Base-by-base conservation (phyloP, 176 grass and related monocot species). In the Triticum monococcum region DNA sequence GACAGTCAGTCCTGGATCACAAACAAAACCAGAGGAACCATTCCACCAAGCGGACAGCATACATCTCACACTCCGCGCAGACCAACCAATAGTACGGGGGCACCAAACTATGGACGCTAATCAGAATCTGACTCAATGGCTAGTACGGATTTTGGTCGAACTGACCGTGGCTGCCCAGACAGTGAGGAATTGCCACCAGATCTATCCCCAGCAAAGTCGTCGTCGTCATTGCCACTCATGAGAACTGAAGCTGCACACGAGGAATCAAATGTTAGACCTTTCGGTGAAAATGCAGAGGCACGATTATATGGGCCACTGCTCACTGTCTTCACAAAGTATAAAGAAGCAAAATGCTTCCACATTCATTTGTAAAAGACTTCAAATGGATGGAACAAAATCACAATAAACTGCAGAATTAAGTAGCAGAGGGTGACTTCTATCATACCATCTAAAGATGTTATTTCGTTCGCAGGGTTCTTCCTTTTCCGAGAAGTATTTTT, bases 111-210 rank as follows among this genome's bases (percentile, higher is more conserved):
- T 13, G 12, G 62, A 71, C 32, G 63, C 87, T 86, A 91, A 86
- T 93, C 94, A 84, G 87, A 92, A 77, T 93, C 94, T 20, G 86
- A 92, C 24, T 90, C 90, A 6, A 95, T 81, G 3, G 67, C 78
- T 22, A 20, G 54, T 31, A 92, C 14, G 45, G 84, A 26, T 84
- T 79, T 89, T 12, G 50, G 82, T 43, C 89, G 83, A 85, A 91
- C 85, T 81, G 91, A 91, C 71, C 87, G 77, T 12, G 25, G 62
- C 57, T 86, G 78, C 13, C 38, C 57, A 23, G 64, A 56, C 24
- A 70, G 30, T 43, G 79, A 87, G 40, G 54, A 87, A 84, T 87
- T 60, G 54, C 50, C 81, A 57, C 50, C 66, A 45, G 38, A 56
- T 20, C 12, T 66, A 54, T 76, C 73, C 69, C 66, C 57, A 7